Evolutionary conservation across 164 flowering plant genomes (phyloP), one percentile per base, ranked within the genome.

Genomic region (Liquidambar formosana): DNA sequence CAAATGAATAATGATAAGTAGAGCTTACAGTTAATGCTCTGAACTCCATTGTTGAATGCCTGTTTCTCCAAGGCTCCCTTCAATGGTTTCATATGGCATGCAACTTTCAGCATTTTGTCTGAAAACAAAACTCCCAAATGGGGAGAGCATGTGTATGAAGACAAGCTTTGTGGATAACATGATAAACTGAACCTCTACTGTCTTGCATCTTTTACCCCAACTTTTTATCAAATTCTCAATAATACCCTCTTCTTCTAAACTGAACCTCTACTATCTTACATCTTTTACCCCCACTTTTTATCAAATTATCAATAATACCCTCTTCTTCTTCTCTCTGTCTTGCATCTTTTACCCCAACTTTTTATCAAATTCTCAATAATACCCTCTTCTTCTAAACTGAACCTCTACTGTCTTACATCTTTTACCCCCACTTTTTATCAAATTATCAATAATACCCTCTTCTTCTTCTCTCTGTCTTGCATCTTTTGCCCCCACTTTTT

Each of bases 11-110:
- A 3, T n/a, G 26, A 1, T 2, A 2, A 33, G 41, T 41, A 64
- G 19, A 33, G 68, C 78, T 78, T 76, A 78, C 81, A 23, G 65
- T 56, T 54, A 67, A 69, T 33, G 52, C 19, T 33, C 12, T 60
- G 67, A 64, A 66, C 53, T 64, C 81, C 79, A 76, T 63, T 22
- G 59, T 28, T 59, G 48, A 74, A 23, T 3, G 67, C 5, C 25
- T 73, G 77, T 38, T 68, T 62, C 63, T 66, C 27, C 58, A 73
- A 66, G 63, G 65, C 60, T 66, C 66, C 60, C 64, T 69, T 73
- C 80, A 72, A 25, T 49, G 56, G 15, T 16, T 18, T 25, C 11
- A 52, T 12, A 52, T 22, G 52, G 25, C 63, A 45, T 33, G 51
- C 48, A 59, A 41, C 10, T 49, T 47, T 65, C 60, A 48, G 60